A percentile compares a stretch with the other conserved stretches of the same genome.
Evolutionary conservation across 1,139 yeast species (phyloP).

Genomic region (Suhomyces guaymorum): DNA sequence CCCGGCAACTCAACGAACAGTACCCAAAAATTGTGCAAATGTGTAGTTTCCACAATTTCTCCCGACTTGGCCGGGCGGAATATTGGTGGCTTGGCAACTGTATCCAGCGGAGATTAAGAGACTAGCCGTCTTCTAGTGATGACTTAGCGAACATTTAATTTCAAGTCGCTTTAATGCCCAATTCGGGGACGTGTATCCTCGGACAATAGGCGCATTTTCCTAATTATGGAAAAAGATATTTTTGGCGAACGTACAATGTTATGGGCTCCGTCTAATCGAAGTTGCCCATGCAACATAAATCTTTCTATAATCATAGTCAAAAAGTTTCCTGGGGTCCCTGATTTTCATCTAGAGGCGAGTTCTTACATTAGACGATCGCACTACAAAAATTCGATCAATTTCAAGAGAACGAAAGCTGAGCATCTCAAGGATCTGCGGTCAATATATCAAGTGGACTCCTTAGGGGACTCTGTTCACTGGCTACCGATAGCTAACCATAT

Average conservation of each 20-base stretch:
- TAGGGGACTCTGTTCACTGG: too few species aligned
- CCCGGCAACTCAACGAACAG: too few species aligned
- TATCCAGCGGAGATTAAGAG: too few species aligned
- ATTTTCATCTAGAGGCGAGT: too few species aligned
- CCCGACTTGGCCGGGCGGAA: too few species aligned
- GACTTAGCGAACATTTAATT: not conserved
- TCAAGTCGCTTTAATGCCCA: not conserved
- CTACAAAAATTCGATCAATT: not conserved
- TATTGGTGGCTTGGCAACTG: too few species aligned
- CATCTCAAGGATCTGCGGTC: too few species aligned
- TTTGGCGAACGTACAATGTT: not conserved
- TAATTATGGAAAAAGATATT: constrained; percentile 1
- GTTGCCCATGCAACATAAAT: constrained; percentile 3
- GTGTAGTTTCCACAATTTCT: too few species aligned
- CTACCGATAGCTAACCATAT: too few species aligned
- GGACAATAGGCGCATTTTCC: constrained; percentile 1
- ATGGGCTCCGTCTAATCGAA: constrained; percentile 1
- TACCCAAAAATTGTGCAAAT: too few species aligned
- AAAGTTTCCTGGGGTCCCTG: constrained; percentile 1
- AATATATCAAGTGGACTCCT: too few species aligned
- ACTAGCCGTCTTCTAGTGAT: not conserved
- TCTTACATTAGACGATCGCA: not conserved
- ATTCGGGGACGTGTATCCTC: not conserved
- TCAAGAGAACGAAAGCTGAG: too few species aligned
- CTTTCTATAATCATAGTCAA: not conserved